These are phyloP conservation scores for Fusarium chlamydosporum DNA, from an alignment of 2,329 filamentous ascomycete species.

Conservation along the genomic window DNA sequence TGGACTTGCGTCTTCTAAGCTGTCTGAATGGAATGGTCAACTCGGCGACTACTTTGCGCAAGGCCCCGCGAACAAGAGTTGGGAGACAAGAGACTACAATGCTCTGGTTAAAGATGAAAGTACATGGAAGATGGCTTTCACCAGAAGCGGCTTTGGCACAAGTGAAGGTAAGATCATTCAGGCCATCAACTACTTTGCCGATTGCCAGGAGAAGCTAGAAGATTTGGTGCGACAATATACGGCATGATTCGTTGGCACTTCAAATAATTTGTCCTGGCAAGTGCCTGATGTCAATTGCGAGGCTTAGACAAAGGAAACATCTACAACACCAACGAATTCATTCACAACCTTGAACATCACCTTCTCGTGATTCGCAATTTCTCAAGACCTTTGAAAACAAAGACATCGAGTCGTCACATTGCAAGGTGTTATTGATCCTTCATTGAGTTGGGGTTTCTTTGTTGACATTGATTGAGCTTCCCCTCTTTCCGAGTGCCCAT, in stretches of 20 bases:
- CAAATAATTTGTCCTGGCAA: neutral
- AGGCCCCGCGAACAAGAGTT: constrained; percentile 50
- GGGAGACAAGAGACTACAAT: constrained; percentile 45
- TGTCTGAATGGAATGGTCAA: constrained; percentile 52
- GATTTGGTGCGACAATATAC: constrained; percentile 53
- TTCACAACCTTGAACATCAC: neutral
- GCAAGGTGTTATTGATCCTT: neutral
- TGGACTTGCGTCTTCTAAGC: constrained; percentile 59
- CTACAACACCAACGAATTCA: constrained; percentile 24
- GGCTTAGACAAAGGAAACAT: constrained; percentile 22
- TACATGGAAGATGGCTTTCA: constrained; percentile 66
- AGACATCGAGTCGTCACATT: neutral
- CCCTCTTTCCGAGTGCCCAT: constrained; percentile 24
- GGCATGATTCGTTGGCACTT: neutral
- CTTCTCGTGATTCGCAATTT: constrained; percentile 23
- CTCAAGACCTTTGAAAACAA: constrained; percentile 14
- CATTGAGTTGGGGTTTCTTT: constrained; percentile 25
- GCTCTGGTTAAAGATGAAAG: constrained; percentile 57
- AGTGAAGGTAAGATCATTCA: constrained; percentile 66
- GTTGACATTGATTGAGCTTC: constrained; percentile 14
- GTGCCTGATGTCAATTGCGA: neutral
- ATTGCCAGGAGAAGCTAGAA: constrained; percentile 68
- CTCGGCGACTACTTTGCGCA: constrained; percentile 52
- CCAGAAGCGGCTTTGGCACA: constrained; percentile 61
- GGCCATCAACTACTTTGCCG: constrained; percentile 71